Conservation (phyloP, 1,284 basidiomycete genomes). For the Cryptococcus jaspeensis region DNA sequence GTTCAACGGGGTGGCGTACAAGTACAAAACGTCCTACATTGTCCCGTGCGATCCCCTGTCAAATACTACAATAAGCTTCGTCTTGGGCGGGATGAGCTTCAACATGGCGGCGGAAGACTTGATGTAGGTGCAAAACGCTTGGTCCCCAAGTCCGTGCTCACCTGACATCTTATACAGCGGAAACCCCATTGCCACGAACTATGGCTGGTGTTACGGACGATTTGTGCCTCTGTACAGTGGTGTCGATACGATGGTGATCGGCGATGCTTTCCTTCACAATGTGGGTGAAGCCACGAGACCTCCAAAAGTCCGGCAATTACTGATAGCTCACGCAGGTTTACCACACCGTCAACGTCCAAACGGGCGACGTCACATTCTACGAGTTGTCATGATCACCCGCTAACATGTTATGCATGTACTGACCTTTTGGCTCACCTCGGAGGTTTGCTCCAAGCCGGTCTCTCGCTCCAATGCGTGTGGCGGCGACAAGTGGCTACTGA, state of each 20-base stretch:
- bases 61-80: constrained; percentile 2
- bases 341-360: constrained; percentile 6
- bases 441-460: too few species aligned
- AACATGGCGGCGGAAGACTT: constrained; percentile 1
- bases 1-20: background rate
- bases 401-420: background rate
- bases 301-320: background rate
- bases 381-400: background rate
- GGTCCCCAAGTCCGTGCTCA: too few species aligned
- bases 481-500: too few species aligned
- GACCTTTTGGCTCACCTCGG: background rate
- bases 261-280: constrained; percentile 9
- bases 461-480: too few species aligned
- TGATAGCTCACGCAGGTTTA: constrained; percentile 2
- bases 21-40: constrained; percentile 1
- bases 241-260: constrained; percentile 6
- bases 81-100: constrained; percentile 6
- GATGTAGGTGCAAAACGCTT: constrained; percentile 6
- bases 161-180: background rate
- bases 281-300: background rate
- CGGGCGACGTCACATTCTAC: constrained; percentile 6
- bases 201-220: constrained; percentile 5
- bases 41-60: constrained; percentile 1
- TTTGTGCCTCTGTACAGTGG: background rate
- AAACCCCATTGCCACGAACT: background rate